Evolutionary conservation across 345 rosid genomes (phyloP), one percentile per base, ranked within the genome.

Genomic region (Eucalyptus curtisii): DNA sequence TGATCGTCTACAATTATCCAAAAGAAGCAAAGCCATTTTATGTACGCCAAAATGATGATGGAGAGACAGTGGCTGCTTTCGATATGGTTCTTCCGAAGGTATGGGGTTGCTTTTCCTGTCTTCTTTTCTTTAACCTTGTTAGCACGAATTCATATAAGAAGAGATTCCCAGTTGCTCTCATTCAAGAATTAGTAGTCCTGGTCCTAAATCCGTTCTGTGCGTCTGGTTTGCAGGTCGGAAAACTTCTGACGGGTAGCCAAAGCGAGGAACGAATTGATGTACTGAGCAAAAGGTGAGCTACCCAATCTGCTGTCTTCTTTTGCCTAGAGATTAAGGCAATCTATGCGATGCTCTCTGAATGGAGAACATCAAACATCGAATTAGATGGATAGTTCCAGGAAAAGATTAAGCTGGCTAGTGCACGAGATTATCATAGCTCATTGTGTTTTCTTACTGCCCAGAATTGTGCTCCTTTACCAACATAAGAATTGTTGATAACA

Each of bases 41-140:
- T 88, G 91, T 88, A 17, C 92, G 98, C 86, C 88, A 93, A 92
- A 97, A 97, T 87, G 94, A 92, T 68, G 99, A 96, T 89, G 94
- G 93, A 82, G 89, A 90, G 88, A 97, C 98, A 64, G 99, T 95
- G 85, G 98, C 99, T 86, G 96, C 99, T 88, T 97, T 97, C 87
- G 99, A 97, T 86, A 88, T 97, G 95, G 94, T 96, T 71, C 89
- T 96, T n/a, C 98, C 99, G 33, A 92, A 92, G 98, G 99, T 96
- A 90, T 89, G 89, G 86, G 86, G 44, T 52, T 13, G 66, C 84
- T 76, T 76, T 76, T n/a, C n/a, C n/a, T n/a, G n/a, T n/a, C n/a
- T n/a, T n/a, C n/a, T n/a, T n/a, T n/a, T n/a, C n/a, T n/a, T n/a
- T n/a, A n/a, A n/a, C n/a, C n/a, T n/a, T 37, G 27, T 71, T 37